These are phyloP conservation scores for Emericellopsis atlantica DNA, from an alignment of 2,329 filamentous ascomycete genomes.

Conservation along the genomic window DNA sequence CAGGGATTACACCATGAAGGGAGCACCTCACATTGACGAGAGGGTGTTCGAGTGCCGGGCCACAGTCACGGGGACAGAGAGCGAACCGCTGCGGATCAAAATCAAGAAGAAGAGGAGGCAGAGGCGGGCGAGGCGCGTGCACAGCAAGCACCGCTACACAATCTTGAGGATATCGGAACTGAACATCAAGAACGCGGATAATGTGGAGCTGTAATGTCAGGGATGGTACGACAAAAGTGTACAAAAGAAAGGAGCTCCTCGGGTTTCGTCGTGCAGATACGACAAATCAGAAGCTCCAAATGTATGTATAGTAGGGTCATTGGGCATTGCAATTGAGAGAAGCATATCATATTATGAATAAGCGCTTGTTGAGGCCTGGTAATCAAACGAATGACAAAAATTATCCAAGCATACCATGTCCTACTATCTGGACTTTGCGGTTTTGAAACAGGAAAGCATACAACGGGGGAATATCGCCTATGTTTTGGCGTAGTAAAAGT, in stretches of 20 bases:
- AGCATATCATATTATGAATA: too few species aligned
- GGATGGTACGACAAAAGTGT: not conserved
- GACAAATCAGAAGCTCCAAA: not conserved
- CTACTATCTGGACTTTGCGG: too few species aligned
- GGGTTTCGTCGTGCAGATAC: too few species aligned
- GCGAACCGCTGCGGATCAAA: slow-evolving; percentile 64
- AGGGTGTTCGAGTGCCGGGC: slow-evolving; percentile 75
- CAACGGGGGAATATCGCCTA: too few species aligned
- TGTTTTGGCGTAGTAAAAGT: too few species aligned
- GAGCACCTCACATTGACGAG: slow-evolving; percentile 71
- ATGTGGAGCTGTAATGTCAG: slow-evolving; percentile 15
- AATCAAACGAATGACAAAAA: too few species aligned
- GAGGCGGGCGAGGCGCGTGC: slow-evolving; percentile 59
- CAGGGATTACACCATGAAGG: slow-evolving; percentile 81
- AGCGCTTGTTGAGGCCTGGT: too few species aligned
- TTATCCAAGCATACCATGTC: too few species aligned
- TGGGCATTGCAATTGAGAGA: too few species aligned
- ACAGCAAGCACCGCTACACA: slow-evolving; percentile 86
- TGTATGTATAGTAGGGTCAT: not conserved
- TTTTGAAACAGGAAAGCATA: too few species aligned
- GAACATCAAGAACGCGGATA: slow-evolving; percentile 40
- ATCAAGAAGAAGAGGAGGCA: slow-evolving; percentile 74
- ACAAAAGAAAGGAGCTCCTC: not conserved
- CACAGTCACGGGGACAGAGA: slow-evolving; percentile 72
- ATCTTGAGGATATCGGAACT: slow-evolving; percentile 76